phyloP scores from a whole-genome alignment of 169 alveolate species.

The Cryptosporidium viatorum region DNA sequence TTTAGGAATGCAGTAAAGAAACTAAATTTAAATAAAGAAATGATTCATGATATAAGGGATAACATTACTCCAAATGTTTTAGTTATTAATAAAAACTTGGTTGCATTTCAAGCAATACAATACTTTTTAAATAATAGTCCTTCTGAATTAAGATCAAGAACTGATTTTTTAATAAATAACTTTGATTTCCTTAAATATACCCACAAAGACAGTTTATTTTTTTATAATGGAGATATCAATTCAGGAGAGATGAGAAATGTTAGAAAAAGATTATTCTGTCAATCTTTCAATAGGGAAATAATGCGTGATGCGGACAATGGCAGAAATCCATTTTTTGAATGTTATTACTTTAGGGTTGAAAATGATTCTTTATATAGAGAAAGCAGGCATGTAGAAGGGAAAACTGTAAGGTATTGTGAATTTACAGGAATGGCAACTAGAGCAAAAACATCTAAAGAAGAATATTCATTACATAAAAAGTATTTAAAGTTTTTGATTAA shows the following conservation, averaged over 20 bases:
- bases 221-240: conserved; percentile 22
- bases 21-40: background rate
- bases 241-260: conserved; percentile 5
- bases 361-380: background rate
- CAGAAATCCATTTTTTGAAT: conserved; percentile 43
- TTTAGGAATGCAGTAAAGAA: conserved; percentile 24
- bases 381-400: conserved; percentile 29
- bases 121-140: conserved; percentile 10
- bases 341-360: background rate
- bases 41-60: background rate
- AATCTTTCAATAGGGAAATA: conserved; percentile 18
- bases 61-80: background rate
- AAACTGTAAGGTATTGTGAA: conserved; percentile 15
- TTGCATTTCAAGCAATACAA: conserved; percentile 31
- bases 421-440: conserved; percentile 29
- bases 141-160: background rate
- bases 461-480: background rate
- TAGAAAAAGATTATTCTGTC: conserved; percentile 58
- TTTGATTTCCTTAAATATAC: background rate
- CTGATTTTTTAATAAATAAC: conserved; percentile 17
- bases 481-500: conserved; percentile 13
- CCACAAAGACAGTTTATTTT: conserved; percentile 33
- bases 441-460: background rate
- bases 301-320: background rate
- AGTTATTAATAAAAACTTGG: background rate